Base-by-base conservation (phyloP, 805 yeast species). In the Spathaspora girioi region DNA sequence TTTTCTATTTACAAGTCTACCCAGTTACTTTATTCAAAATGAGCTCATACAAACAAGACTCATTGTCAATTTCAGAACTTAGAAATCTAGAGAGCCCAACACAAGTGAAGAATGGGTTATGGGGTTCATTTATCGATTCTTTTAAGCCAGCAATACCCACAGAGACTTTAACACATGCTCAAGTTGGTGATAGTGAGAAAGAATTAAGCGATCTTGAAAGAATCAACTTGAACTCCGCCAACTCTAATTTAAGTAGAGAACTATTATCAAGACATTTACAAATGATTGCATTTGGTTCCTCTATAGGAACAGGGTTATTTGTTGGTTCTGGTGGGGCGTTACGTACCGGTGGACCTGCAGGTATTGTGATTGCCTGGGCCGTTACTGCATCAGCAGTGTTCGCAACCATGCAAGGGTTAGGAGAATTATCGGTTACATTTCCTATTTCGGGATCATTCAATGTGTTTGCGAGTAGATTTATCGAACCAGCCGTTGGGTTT, bases 301-400 rank as follows among this genome's bases (percentile, higher is more conserved):
- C 84, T 42, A 80, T 84, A 38, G 89, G 89, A 53, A 83, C 88
- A 2, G 89, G 90, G 62, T 67, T 84, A 50, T 82, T 83, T 53
- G 79, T 84, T 46, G 87, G 87, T 54, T 78, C 87, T 1, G 89
- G 87, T 50, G 65, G 75, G 47, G 80, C 86, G 2, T 68, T 84
- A 53, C 65, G 63, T 42, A 73, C 79, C 15, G 88, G 87, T 56
- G 89, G 89, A 44, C 86, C 87, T 6, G 85, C 82, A 2, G 81
- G 84, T 40, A 63, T 83, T 27, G 70, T 84, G 47, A 81, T 84
- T 47, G 84, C 80, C 40, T 83, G 82, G 75, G 54, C 66, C n/a
- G 60, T 82, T 38, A 74, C 80, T 26, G 85, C 86, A 51, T 61
- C 80, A 7, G 73, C 84, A 73, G 77, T 84, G 46, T 83, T 74